Conservation (phyloP, 805 yeast species). For the Yarrowia bubula region DNA sequence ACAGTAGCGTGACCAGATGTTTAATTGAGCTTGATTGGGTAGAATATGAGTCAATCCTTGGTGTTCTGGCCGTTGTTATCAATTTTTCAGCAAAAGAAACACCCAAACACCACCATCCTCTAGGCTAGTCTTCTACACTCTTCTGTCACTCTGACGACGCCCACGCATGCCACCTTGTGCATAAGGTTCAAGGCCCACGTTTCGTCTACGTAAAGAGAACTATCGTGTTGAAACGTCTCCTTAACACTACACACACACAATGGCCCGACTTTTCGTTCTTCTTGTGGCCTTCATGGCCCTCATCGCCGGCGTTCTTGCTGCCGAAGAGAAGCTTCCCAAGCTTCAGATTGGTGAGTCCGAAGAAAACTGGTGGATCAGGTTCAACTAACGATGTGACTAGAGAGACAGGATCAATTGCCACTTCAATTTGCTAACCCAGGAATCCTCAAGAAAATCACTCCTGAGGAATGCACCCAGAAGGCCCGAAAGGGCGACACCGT, state of each 20-base stretch:
- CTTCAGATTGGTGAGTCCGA: slow-evolving; percentile 35
- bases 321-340: slow-evolving; percentile 31
- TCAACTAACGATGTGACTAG: neutral
- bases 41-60: too few relatives aligned
- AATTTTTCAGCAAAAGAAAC: too few relatives aligned
- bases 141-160: neutral
- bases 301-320: slow-evolving; percentile 23
- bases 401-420: neutral
- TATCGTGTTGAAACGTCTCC: neutral
- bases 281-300: slow-evolving; percentile 21
- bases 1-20: too few relatives aligned
- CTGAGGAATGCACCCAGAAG: slow-evolving; percentile 53
- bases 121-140: neutral
- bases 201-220: slow-evolving; percentile 1
- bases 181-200: slow-evolving; percentile 13
- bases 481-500: slow-evolving; percentile 66
- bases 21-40: too few relatives aligned
- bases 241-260: neutral
- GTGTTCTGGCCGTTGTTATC: too few relatives aligned
- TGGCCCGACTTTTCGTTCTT: slow-evolving; percentile 18
- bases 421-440: slow-evolving; percentile 37
- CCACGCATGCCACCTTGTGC: neutral
- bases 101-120: too few relatives aligned
- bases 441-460: slow-evolving; percentile 49
- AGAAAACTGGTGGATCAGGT: neutral